Evolutionary conservation across 2,329 filamentous ascomycete species (phyloP), one percentile per base, ranked within the genome.

Genomic region (Xylaria hypoxylon): DNA sequence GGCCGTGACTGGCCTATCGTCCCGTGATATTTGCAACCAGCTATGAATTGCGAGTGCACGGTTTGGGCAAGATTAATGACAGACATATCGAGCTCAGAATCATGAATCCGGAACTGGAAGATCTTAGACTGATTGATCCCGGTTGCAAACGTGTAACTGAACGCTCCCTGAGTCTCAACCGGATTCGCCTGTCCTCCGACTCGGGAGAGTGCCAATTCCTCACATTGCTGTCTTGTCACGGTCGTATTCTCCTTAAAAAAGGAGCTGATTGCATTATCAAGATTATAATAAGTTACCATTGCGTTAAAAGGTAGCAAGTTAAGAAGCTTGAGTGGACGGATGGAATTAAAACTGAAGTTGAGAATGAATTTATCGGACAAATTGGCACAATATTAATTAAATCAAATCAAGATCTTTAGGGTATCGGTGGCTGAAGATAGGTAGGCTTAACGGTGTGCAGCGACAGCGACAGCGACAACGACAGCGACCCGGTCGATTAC

Each of bases 181-280:
- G 65, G 56, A 40, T 31, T 33, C 2, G 17, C 40, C 42, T 31
- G 33, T 5, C 60, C 65, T 5, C 65, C 65, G n/a, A 45, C 13
- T 6, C 24, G 31, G 3, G 33, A 35, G 40, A 42, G 48, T 3
- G 65, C 60, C 3, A 61, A 47, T 3, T 64, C 61, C 5, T 67
- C 65, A 33, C 65, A 67, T 64, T 67, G 51, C 35, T 38, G 17
- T 47, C 53, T 67, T 19, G 61, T 60, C 33, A 50, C 48, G 11
- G 58, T 35, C 13, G 51, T 52, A 19, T 51, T 51, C 28, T 52
- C 33, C 5, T 24, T 15, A 15, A 62, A 66, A 48, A 66, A 62
- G 35, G 45, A 51, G 52, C 22, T 55, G 64, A 62, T 66, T 26
- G 59, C 35, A 53, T 55, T 42, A 19, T 62, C 53, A 13, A 58